These are phyloP conservation scores for Metarhizium album DNA, from an alignment of 2,329 filamentous ascomycete species.

Conservation along the genomic window DNA sequence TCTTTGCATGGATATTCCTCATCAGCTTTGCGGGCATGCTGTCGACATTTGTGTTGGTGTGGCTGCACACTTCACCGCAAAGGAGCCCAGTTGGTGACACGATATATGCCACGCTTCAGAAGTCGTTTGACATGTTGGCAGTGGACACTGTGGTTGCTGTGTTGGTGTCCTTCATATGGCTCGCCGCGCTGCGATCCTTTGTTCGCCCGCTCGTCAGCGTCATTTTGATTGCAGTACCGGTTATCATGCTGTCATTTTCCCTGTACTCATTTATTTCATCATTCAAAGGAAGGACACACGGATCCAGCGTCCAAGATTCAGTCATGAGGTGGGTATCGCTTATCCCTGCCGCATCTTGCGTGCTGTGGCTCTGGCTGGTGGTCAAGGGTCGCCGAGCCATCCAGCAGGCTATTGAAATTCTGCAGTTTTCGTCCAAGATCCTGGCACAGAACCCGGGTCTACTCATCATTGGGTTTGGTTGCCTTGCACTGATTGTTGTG, in stretches of 20 bases:
- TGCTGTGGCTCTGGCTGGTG: slow-evolving; percentile 76
- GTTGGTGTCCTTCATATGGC: slow-evolving; percentile 80
- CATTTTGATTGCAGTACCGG: slow-evolving; percentile 73
- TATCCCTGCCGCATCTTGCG: slow-evolving; percentile 60
- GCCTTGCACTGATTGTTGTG: slow-evolving; percentile 61
- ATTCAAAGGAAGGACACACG: slow-evolving; percentile 66
- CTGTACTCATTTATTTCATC: slow-evolving; percentile 87
- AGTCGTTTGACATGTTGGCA: slow-evolving; percentile 80
- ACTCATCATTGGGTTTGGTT: slow-evolving; percentile 70
- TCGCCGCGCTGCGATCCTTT: slow-evolving; percentile 79
- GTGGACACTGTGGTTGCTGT: slow-evolving; percentile 87
- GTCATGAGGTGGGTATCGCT: slow-evolving; percentile 82
- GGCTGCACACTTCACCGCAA: slow-evolving; percentile 69
- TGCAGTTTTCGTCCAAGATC: slow-evolving; percentile 87
- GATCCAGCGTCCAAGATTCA: slow-evolving; percentile 72
- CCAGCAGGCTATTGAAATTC: slow-evolving; percentile 71
- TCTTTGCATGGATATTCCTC: slow-evolving; percentile 85
- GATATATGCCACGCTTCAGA: slow-evolving; percentile 79
- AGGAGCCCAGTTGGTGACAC: slow-evolving; percentile 78
- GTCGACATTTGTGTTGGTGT: slow-evolving; percentile 80
- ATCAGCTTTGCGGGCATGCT: slow-evolving; percentile 77
- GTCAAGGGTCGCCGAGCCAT: slow-evolving; percentile 71
- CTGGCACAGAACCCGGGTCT: slow-evolving; percentile 76
- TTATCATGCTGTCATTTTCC: slow-evolving; percentile 80
- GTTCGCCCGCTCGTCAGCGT: slow-evolving; percentile 72